These are phyloP conservation scores for Artemisia tridentata DNA, from an alignment of 129 eudicot genomes.

Conservation along the genomic window DNA sequence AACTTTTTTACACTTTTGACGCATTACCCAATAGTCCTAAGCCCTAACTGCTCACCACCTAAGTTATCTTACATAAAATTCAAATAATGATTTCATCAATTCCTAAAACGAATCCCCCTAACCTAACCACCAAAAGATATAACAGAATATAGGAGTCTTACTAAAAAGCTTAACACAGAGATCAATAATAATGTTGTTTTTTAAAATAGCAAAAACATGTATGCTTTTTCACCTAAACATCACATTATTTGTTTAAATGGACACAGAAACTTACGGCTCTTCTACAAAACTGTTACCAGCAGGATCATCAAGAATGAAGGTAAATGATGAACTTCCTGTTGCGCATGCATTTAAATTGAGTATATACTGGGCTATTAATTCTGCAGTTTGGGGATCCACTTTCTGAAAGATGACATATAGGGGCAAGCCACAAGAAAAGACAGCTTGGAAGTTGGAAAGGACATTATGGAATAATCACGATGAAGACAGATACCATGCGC, in stretches of 20 bases:
- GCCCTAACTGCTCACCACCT: neutral
- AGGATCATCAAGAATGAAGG: conserved; percentile 70
- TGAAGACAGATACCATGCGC: neutral
- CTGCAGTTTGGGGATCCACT: conserved; percentile 69
- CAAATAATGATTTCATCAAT: neutral
- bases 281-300: conserved; percentile 78
- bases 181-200: neutral
- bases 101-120: neutral
- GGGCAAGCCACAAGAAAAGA: conserved; percentile 11
- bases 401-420: conserved; percentile 36
- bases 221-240: neutral
- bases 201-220: neutral
- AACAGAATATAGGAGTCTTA: neutral
- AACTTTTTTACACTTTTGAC: neutral
- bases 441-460: neutral
- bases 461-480: neutral
- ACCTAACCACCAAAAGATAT: neutral
- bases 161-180: neutral
- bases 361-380: conserved; percentile 56
- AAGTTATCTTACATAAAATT: neutral
- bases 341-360: conserved; percentile 62
- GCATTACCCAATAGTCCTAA: neutral
- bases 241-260: conserved; percentile 1
- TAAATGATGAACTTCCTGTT: conserved; percentile 43
- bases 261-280: conserved; percentile 53